phyloP scores from a whole-genome alignment of 1,139 yeast species.

The Saccharomyces hybrid region DNA sequence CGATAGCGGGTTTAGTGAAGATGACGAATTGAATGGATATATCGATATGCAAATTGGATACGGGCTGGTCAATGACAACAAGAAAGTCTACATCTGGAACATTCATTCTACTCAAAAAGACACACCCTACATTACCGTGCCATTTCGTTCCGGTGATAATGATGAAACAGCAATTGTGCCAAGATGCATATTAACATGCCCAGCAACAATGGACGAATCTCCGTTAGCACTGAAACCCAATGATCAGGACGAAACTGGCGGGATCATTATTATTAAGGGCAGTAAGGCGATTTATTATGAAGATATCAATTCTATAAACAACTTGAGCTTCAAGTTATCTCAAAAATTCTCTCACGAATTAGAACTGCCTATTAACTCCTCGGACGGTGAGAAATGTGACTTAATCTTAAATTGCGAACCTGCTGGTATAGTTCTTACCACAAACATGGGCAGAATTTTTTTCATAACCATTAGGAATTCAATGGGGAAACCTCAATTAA shows the following conservation, averaged over 20 bases:
- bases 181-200: constrained; percentile 58
- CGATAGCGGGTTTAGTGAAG: neutral
- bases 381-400: constrained; percentile 50
- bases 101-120: constrained; percentile 52
- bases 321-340: constrained; percentile 31
- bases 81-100: constrained; percentile 61
- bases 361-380: constrained; percentile 32
- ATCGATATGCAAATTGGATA: constrained; percentile 49
- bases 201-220: constrained; percentile 49
- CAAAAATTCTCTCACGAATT: constrained; percentile 26
- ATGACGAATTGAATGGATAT: constrained; percentile 37
- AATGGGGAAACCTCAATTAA: constrained; percentile 53
- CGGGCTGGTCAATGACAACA: constrained; percentile 47
- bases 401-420: constrained; percentile 62
- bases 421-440: constrained; percentile 64
- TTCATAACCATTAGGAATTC: constrained; percentile 60
- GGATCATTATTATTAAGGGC: constrained; percentile 31
- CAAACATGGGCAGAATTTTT: constrained; percentile 61
- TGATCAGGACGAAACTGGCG: constrained; percentile 12
- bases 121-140: constrained; percentile 46
- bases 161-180: constrained; percentile 37
- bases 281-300: constrained; percentile 44
- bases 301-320: constrained; percentile 36
- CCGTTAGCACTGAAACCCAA: neutral
- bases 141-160: constrained; percentile 29